Percentiles rank a stretch among this genome's conserved stretches.
Conservation (phyloP, 2,329 filamentous ascomycete species). For the Neonectria punicea region DNA sequence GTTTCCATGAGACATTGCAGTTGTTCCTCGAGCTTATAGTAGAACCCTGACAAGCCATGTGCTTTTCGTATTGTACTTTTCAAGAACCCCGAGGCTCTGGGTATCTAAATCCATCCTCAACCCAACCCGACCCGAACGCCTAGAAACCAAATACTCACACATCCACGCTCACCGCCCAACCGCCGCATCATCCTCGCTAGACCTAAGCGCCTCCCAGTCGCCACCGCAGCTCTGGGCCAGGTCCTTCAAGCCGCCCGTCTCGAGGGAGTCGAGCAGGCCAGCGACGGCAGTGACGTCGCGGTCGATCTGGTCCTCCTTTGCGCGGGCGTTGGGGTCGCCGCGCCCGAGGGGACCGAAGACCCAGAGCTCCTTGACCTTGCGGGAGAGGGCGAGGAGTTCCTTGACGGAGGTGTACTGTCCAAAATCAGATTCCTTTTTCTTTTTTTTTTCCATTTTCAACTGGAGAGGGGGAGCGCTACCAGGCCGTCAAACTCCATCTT, state of each 20-base stretch:
- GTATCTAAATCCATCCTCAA: constrained; percentile 28
- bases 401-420: constrained; percentile 55
- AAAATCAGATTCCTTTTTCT: too few relatives aligned
- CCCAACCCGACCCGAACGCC: constrained; percentile 2
- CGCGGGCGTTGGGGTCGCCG: constrained; percentile 48
- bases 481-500: constrained; percentile 58
- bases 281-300: constrained; percentile 50
- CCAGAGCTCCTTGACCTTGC: constrained; percentile 59
- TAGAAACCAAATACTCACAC: not conserved
- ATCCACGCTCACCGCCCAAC: not conserved
- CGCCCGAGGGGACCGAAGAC: constrained; percentile 55
- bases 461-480: constrained; percentile 37
- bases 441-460: not conserved
- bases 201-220: constrained; percentile 47
- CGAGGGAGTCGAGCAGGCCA: constrained; percentile 48
- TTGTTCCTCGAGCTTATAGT: not conserved
- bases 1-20: not conserved
- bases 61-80: not conserved
- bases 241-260: constrained; percentile 47
- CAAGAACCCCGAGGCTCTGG: constrained; percentile 20
- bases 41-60: not conserved
- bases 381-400: constrained; percentile 56
- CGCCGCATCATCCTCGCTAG: constrained; percentile 13
- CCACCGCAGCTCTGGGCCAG: constrained; percentile 51
- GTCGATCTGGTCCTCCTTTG: constrained; percentile 51